These are phyloP conservation scores for Penicillium taxi DNA, from an alignment of 495 filamentous ascomycete species.

Conservation along the genomic window DNA sequence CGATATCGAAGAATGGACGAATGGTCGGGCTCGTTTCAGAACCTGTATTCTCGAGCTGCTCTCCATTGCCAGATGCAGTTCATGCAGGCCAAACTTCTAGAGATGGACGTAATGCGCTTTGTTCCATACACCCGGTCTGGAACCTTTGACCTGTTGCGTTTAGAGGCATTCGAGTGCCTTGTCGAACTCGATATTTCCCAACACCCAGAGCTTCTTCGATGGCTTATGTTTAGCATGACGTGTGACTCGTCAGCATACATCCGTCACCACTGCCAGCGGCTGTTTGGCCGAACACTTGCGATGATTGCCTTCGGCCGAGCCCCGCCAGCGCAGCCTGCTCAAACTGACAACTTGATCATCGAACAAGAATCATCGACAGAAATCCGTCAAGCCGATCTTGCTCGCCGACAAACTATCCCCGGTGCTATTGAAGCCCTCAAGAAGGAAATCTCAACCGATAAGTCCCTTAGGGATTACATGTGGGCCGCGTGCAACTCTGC, in stretches of 20 bases:
- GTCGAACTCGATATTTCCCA: conserved; percentile 67
- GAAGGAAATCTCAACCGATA: conserved; percentile 55
- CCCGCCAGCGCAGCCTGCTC: conserved; percentile 17
- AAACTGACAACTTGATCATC: conserved; percentile 63
- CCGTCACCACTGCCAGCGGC: conserved; percentile 56
- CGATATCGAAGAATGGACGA: conserved; percentile 88
- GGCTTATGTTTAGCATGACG: conserved; percentile 63
- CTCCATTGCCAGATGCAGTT: conserved; percentile 67
- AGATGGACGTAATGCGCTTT: conserved; percentile 56
- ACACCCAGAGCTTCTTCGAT: conserved; percentile 52
- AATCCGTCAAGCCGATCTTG: conserved; percentile 58
- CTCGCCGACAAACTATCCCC: conserved; percentile 64
- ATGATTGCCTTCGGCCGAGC: conserved; percentile 68
- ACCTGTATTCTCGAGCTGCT: conserved; percentile 76
- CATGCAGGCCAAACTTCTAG: conserved; percentile 62
- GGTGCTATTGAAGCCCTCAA: conserved; percentile 71
- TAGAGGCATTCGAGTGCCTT: conserved; percentile 75
- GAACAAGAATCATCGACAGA: conserved; percentile 66
- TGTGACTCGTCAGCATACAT: conserved; percentile 77
- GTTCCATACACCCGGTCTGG: conserved; percentile 70
- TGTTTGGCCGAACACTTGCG: conserved; percentile 66
- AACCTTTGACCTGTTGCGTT: conserved; percentile 70
- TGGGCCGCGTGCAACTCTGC: conserved; percentile 72
- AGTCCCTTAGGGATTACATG: conserved; percentile 56
- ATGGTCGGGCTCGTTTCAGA: conserved; percentile 86